Conservation (phyloP, 306 rosid genomes). For the Begonia peltatifolia region DNA sequence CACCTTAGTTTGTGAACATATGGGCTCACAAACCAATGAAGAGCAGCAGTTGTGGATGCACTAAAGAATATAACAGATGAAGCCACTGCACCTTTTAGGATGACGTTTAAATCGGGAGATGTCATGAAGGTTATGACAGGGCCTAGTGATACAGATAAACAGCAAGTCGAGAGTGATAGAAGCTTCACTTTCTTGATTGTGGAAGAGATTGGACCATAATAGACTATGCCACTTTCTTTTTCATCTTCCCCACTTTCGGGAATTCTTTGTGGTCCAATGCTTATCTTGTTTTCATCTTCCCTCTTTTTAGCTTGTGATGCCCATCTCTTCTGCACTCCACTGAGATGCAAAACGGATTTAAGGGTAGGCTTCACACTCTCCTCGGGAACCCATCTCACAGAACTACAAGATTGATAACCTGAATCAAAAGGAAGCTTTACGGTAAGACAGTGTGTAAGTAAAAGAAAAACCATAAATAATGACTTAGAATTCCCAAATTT, state of each 20-base stretch:
- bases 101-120: constrained; percentile 79
- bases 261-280: constrained; percentile 67
- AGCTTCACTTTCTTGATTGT: constrained; percentile 86
- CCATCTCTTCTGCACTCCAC: constrained; percentile 49
- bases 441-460: too few species aligned
- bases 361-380: constrained; percentile 13
- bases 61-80: constrained; percentile 63
- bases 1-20: constrained; percentile 71
- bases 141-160: constrained; percentile 79
- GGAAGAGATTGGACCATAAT: constrained; percentile 70
- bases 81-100: constrained; percentile 85
- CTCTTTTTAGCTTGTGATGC: constrained; percentile 35
- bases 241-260: constrained; percentile 31
- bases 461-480: too few species aligned
- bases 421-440: constrained; percentile 12
- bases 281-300: constrained; percentile 60
- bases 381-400: constrained; percentile 17
- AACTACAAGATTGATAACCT: constrained; percentile 37
- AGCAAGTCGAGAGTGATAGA: constrained; percentile 86
- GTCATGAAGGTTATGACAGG: constrained; percentile 95
- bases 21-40: constrained; percentile 86
- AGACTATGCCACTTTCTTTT: constrained; percentile 44
- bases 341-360: constrained; percentile 13
- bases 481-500: too few species aligned
- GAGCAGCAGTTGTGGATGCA: constrained; percentile 55